Percentiles rank a stretch among this genome's conserved stretches.
phyloP scores from a whole-genome alignment of 2,329 filamentous ascomycete species.

The Aspergillus sclerotialis region DNA sequence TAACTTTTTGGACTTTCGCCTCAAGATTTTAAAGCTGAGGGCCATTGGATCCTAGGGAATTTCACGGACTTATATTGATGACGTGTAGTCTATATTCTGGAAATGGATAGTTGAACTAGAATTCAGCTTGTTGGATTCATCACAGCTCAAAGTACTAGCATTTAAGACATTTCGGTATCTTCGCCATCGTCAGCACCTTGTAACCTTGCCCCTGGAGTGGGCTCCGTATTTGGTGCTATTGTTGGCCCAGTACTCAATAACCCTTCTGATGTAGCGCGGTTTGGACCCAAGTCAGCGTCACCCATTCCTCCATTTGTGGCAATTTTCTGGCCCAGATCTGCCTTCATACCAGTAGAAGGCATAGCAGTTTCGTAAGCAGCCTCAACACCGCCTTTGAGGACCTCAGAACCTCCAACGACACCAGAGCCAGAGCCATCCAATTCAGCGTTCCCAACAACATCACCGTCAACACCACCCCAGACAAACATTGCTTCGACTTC shows the following conservation, averaged over 20 bases:
- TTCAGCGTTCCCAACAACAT: conserved; percentile 23
- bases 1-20: too few relatives aligned
- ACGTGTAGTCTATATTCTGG: too few relatives aligned
- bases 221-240: conserved; percentile 15
- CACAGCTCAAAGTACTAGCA: background rate
- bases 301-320: conserved; percentile 15
- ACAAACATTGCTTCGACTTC: conserved; percentile 73
- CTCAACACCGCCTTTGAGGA: conserved; percentile 24
- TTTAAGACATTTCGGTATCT: conserved; percentile 25
- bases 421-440: conserved; percentile 18
- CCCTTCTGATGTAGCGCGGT: conserved; percentile 15
- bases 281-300: conserved; percentile 7
- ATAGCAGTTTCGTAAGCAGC: conserved; percentile 22
- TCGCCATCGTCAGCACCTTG: conserved; percentile 15
- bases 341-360: conserved; percentile 5
- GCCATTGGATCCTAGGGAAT: too few relatives aligned
- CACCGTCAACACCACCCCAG: conserved; percentile 40
- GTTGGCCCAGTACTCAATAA: conserved; percentile 15
- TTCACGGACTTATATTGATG: too few relatives aligned
- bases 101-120: too few relatives aligned
- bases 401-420: conserved; percentile 25
- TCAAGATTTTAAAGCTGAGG: too few relatives aligned
- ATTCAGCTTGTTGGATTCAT: too few relatives aligned
- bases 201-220: conserved; percentile 6
- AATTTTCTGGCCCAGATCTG: conserved; percentile 9